Conservation (phyloP, 768 basidiomycete species). For the Tulasnella sp. region DNA sequence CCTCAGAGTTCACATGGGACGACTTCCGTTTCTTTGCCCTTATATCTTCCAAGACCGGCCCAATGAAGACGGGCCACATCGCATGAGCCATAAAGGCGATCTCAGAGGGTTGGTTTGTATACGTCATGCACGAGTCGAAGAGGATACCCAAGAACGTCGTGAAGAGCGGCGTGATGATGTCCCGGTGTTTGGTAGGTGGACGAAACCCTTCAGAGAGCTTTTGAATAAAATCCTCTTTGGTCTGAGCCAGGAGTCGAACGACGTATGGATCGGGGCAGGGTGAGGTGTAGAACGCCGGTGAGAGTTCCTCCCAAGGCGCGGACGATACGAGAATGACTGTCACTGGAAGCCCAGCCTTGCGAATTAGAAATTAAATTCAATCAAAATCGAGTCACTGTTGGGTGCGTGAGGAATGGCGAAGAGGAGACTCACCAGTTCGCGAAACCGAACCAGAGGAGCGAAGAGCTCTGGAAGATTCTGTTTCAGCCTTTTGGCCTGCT, state of each 20-base stretch:
- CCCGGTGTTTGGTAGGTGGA: conserved; percentile 30
- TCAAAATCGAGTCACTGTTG: neutral
- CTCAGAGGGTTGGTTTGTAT: conserved; percentile 56
- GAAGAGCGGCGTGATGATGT: conserved; percentile 45
- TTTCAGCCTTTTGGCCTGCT: conserved; percentile 55
- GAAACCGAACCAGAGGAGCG: conserved; percentile 57
- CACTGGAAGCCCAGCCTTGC: conserved; percentile 47
- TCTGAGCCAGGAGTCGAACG: conserved; percentile 41
- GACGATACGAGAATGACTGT: conserved; percentile 53
- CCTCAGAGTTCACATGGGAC: neutral
- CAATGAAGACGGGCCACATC: conserved; percentile 69
- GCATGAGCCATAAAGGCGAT: conserved; percentile 66
- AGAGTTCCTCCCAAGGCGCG: conserved; percentile 58
- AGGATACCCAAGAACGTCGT: conserved; percentile 49
- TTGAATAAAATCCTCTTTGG: conserved; percentile 35
- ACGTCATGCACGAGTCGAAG: conserved; percentile 49
- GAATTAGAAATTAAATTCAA: conserved; percentile 9
- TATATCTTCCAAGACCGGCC: conserved; percentile 49
- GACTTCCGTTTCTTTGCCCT: neutral
- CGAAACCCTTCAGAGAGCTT: neutral
- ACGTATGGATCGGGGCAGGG: conserved; percentile 51
- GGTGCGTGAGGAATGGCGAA: neutral
- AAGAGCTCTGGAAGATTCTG: conserved; percentile 52
- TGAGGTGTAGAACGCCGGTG: conserved; percentile 56
- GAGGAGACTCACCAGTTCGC: conserved; percentile 45